Base-by-base conservation (phyloP, 345 rosid genomes). In the Bruguiera gymnorhiza region DNA sequence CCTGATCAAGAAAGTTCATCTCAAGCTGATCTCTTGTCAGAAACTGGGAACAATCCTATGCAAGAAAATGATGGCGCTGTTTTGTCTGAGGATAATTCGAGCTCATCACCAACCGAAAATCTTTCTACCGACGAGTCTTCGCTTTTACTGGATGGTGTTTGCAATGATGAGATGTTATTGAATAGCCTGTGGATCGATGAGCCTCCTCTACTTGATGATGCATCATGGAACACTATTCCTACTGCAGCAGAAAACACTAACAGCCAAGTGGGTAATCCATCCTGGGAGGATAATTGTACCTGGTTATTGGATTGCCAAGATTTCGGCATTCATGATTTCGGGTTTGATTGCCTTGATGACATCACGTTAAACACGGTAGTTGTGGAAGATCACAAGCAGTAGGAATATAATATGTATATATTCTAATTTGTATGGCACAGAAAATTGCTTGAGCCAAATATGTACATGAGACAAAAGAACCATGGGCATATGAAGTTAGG, bases 271-370 rank as follows among this genome's bases (percentile, higher is more conserved):
- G 62, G 55, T 56, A 67, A 71, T 39, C 82, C 83, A 37, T 71
- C 79, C 4, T 79, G 82, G 86, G 94, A 86, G 52, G 89, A 87
- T 7, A 73, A 68, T 53, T 79, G 80, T 74, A 64, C 87, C 0
- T 86, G 86, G 89, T 62, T 89, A 53, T 61, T 81, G 76, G 92
- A 88, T 69, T 89, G 96, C 62, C 91, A 91, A 69, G 98, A 94
- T 80, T 91, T 86, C 31, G 97, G 98, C 26, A 76, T 89, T 62
- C 93, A 89, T 21, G 97, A 94, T 77, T 94, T 89, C 62, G 97
- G 91, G 39, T 73, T 90, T 63, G 89, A 91, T 69, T 79, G 67
- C 67, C 75, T 82, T 70, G 75, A 80, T 52, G 77, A 67, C 68
- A 27, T 68, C 18, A 88, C 79, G 21, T 63, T 78, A 13, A 76